Evolutionary conservation across 208 protist species (phyloP).

Genomic region (Hexamita inflata): DNA sequence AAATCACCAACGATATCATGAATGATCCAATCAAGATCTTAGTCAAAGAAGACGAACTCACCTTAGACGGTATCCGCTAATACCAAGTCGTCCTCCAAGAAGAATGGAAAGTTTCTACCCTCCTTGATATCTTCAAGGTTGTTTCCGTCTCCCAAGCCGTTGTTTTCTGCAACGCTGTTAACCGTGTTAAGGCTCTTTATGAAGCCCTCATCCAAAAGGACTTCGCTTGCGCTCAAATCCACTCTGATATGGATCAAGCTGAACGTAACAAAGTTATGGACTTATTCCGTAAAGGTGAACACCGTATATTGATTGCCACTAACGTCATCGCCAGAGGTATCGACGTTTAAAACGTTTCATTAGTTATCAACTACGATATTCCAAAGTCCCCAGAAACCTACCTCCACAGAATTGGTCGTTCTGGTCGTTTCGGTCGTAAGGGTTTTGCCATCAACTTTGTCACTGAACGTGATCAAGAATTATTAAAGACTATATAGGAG

Average conservation of each 20-base stretch:
- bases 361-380: conserved; percentile 99
- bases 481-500: conserved; percentile 85
- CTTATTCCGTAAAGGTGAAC: conserved; percentile 79
- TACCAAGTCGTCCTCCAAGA: conserved; percentile 85
- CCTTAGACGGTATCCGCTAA: conserved; percentile 96
- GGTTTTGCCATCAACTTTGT: conserved; percentile 99
- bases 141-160: conserved; percentile 75
- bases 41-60: conserved; percentile 92
- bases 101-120: conserved; percentile 90
- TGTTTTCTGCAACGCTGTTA: conserved; percentile 96
- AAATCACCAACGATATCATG: conserved; percentile 96
- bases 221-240: conserved; percentile 84
- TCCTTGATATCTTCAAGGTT: conserved; percentile 71
- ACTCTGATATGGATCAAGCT: conserved; percentile 86
- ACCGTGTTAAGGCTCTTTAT: conserved; percentile 83
- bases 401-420: conserved; percentile 94
- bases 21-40: conserved; percentile 88
- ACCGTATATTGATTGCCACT: conserved; percentile 93
- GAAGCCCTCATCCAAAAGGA: conserved; percentile 63
- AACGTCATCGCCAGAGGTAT: conserved; percentile 96
- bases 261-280: conserved; percentile 91
- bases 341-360: conserved; percentile 97
- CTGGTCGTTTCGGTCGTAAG: conserved; percentile 94
- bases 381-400: conserved; percentile 95
- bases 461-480: conserved; percentile 76